Evolutionary conservation across 495 filamentous ascomycete species (phyloP), one percentile per base, ranked within the genome.

Genomic region (Penicillium waksmanii): DNA sequence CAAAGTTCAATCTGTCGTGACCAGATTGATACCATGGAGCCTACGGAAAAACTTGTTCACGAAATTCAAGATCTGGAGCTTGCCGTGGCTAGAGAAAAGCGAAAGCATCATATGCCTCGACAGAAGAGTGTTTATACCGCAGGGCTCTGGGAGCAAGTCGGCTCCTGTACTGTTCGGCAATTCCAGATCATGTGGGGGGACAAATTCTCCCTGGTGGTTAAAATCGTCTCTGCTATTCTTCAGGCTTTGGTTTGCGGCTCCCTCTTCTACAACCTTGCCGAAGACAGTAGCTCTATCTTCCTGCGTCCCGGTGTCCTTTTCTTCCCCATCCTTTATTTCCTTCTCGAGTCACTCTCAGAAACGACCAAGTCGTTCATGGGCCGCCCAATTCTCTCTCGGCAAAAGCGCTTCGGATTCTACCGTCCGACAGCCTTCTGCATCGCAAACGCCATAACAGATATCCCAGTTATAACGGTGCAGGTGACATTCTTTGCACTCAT

Each of bases 361-460:
- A 79, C 73, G 0, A 76, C 72, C 7, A 70, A 40, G 3, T 72
- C 74, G 1, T 76, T 76, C 38, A 77, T 73, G 73, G 76, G 75
- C 4, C 74, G 77, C 21, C 75, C 77, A 0, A 77, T 78, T 63
- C 66, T 78, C 10, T 70, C 75, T 5, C 77, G 77, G 11, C 77
- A 80, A 47, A 77, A 75, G 56, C 67, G 73, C n/a, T 77, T 91
- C 62, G 86, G 88, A 0, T 92, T 93, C 63, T 88, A 94, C 65
- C 82, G 89, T 35, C 90, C 90, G 0, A 91, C 89, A 0, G 90
- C 90, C 1, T 83, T 92, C 11, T 91, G 89, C 82, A 86, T 92
- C 58, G 90, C 89, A 0, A 89, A 92, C 62, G 91, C 92, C 51
- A 81, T 87, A 13, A 87, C 91, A 6, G 90, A 94, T 69, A 76